Evolutionary conservation across 495 filamentous ascomycete species (phyloP).

Genomic region (Lindgomyces ingoldianus): DNA sequence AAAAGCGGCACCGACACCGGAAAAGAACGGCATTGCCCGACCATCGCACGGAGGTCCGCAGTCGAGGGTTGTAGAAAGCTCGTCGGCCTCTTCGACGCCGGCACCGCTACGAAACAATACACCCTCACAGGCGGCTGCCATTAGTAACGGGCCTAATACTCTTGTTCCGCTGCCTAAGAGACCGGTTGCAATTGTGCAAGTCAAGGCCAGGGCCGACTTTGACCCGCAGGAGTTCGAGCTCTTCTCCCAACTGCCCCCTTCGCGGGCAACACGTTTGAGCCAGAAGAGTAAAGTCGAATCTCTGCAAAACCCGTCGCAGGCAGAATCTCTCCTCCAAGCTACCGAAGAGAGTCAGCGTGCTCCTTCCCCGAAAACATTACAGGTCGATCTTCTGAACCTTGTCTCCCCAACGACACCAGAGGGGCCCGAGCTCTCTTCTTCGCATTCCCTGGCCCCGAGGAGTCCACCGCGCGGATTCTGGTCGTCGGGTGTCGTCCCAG

Average conservation of each 20-base stretch:
- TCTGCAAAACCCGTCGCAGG: too few relatives aligned
- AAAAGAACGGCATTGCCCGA: background rate
- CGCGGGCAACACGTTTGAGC: too few relatives aligned
- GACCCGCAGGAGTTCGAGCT: slow-evolving; percentile 5
- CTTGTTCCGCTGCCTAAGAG: background rate
- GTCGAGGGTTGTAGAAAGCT: background rate
- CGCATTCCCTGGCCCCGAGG: too few relatives aligned
- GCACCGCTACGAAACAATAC: background rate
- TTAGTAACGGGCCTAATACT: background rate
- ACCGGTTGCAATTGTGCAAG: background rate
- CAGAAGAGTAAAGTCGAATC: too few relatives aligned
- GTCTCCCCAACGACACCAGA: too few relatives aligned
- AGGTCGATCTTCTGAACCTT: too few relatives aligned
- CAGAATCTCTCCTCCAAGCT: too few relatives aligned
- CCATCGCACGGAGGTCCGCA: background rate
- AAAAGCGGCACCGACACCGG: background rate
- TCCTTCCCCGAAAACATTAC: too few relatives aligned
- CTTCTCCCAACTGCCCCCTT: slow-evolving; percentile 11
- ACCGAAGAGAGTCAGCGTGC: too few relatives aligned
- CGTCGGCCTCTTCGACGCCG: background rate
- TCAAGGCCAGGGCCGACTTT: background rate
- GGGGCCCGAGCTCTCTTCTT: too few relatives aligned
- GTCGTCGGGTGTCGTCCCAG: slow-evolving; percentile 10
- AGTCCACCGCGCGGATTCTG: background rate
- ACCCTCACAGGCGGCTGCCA: background rate